Base-by-base conservation (phyloP, 2,329 filamentous ascomycete species). In the Paecilomyces fulvus region DNA sequence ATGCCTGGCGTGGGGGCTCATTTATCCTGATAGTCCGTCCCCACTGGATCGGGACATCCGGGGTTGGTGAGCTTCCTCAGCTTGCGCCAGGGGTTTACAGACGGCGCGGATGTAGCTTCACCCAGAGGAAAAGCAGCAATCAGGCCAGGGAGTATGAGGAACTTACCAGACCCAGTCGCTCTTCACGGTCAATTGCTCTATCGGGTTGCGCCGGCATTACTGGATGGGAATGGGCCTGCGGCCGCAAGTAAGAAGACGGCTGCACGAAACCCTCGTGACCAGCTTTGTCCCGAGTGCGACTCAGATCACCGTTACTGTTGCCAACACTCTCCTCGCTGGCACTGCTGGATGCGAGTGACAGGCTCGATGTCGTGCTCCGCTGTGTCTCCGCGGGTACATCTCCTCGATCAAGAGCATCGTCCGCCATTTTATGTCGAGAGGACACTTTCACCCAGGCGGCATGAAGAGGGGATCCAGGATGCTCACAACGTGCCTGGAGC, bases 211-310 rank as follows among this genome's bases (percentile, higher is more conserved):
- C 56, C 56, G 73, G 69, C 60, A 71, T 64, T 67, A 74, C 75
- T 71, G 74, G 70, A 62, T 69, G 67, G 54, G 74, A 71, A 50
- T 67, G 61, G 56, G 65, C 64, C 58, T 67, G 66, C 55, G 71
- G 75, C 55, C 73, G 75, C 61, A 79, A 70, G 63, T 77, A 77
- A 59, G 75, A 77, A 63, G 75, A 74, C 59, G 75, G 77, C 68
- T 77, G 73, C 63, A 79, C 74, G 64, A 77, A 78, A 64, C 66
- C 70, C 70, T 77, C 76, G 70, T 77, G 75, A 74, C 70, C 68
- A 54, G 54, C 54, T 54, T 53, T 60, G 30, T 52, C 30, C 7
- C 20, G 28, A 54, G 48, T 55, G 53, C 54, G 52, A 57, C 57
- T 50, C 56, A 52, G 51, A 56, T 53, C 23, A 43, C 52, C 30